Base-by-base conservation (phyloP, 208 protist genomes). In the Trypanosoma vivax region DNA sequence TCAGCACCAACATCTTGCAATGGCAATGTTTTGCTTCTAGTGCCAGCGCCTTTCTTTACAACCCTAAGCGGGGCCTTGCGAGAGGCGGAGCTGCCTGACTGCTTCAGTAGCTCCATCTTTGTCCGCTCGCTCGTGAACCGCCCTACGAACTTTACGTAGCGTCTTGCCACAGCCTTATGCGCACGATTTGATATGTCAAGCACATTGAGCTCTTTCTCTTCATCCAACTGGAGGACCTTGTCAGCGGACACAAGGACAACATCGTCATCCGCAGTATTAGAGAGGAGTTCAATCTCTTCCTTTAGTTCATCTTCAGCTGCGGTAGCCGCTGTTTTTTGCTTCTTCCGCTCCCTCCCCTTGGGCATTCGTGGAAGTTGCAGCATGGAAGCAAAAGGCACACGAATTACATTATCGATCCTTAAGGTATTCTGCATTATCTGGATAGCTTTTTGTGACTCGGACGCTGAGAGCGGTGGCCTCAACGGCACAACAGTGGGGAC, bases 91-190 rank as follows among this genome's bases (percentile, higher is more conserved):
- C n/a, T n/a, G n/a, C n/a, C 40, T 30, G 53, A 24, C 18, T 63
- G 55, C 31, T 70, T 73, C 33, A 90, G 59, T 3, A 79, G 27
- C 28, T 92, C 82, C 2, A 81, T 50, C 53, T 86, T 77, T 2
- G 61, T 73, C 13, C 85, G 58, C 57, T 92, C 85, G 51, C 85
- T 92, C 2, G 76, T 79, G 72, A 90, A 88, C 54, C 81, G 60
- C 48, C 65, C 40, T 35, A 88, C 59, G 50, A 90, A 92, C 53
- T 73, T 70, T 2, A 74, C 47, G 30, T 80, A 76, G 0, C 85
- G 85, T 63, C 82, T 87, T 2, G 75, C 78, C 9, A 61, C 68
- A 3, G 49, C 57, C 41, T 71, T 76, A 18, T 54, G 72, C 33
- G 51, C 29, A 0, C 74, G 13, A 42, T 79, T 68, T 28, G 38